phyloP scores from a whole-genome alignment of 2,329 filamentous ascomycete species.

The Alternaria ethzedia region DNA sequence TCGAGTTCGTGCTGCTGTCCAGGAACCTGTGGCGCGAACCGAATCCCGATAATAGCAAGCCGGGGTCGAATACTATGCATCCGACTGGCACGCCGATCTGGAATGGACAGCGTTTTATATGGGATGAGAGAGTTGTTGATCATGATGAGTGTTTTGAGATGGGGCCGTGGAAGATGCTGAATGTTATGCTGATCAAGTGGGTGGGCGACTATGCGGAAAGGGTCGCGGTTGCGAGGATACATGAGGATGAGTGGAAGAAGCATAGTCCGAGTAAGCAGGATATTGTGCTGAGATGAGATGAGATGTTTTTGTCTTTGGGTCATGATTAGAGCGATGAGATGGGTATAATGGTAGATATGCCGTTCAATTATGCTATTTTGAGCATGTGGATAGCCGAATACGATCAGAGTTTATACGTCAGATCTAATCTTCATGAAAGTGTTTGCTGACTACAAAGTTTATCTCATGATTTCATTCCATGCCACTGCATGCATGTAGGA shows the following conservation, averaged over 20 bases:
- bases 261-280: constrained; percentile 27
- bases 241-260: constrained; percentile 39
- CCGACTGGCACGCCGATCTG: constrained; percentile 44
- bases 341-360: background rate
- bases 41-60: constrained; percentile 13
- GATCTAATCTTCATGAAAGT: background rate
- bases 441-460: background rate
- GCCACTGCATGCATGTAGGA: background rate
- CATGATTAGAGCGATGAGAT: background rate
- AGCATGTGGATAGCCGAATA: background rate
- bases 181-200: constrained; percentile 44
- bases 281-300: constrained; percentile 32
- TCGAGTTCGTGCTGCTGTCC: constrained; percentile 39
- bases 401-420: background rate
- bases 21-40: constrained; percentile 34
- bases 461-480: background rate
- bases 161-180: constrained; percentile 42
- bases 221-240: constrained; percentile 41
- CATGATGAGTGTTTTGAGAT: constrained; percentile 28
- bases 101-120: constrained; percentile 34
- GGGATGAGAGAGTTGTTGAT: constrained; percentile 36
- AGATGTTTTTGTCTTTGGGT: too few relatives aligned
- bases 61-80: constrained; percentile 28
- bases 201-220: constrained; percentile 32
- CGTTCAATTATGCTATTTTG: background rate